Conservation (phyloP, 768 basidiomycete genomes). For the Pisolithus marmoratus region DNA sequence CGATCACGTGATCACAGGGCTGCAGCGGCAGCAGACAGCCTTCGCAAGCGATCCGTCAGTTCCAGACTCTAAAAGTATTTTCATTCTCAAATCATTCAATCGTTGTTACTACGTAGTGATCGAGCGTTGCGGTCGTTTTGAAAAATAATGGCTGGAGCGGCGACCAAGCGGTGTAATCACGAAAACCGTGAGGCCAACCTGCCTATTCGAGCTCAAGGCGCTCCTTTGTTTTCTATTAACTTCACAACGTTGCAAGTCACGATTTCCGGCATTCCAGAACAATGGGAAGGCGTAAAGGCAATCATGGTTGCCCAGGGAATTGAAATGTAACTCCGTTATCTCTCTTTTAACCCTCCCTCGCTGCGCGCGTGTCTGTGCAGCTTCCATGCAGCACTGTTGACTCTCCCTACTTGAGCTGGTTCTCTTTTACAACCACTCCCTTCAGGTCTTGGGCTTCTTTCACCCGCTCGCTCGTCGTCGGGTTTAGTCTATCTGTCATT, state of each 20-base stretch:
- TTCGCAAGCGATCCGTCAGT: no score
- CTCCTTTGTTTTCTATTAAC: neutral
- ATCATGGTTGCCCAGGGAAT: neutral
- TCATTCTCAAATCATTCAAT: no score
- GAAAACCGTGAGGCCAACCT: neutral
- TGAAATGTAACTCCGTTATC: neutral
- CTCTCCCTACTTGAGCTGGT: neutral
- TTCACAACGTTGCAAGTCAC: neutral
- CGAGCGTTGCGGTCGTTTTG: no score
- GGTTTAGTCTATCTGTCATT: neutral
- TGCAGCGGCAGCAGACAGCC: no score
- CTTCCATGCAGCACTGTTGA: neutral
- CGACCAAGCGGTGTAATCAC: no score
- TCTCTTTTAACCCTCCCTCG: neutral
- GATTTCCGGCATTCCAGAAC: neutral
- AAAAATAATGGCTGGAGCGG: no score
- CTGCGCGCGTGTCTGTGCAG: neutral
- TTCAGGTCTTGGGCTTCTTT: neutral
- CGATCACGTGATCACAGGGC: no score
- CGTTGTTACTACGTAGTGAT: no score
- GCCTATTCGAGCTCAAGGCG: neutral
- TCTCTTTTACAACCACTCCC: neutral
- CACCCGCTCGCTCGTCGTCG: neutral
- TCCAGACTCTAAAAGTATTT: no score
- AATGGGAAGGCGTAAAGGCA: neutral